Conservation (phyloP, 306 rosid species). For the Pachyrhizus erosus region DNA sequence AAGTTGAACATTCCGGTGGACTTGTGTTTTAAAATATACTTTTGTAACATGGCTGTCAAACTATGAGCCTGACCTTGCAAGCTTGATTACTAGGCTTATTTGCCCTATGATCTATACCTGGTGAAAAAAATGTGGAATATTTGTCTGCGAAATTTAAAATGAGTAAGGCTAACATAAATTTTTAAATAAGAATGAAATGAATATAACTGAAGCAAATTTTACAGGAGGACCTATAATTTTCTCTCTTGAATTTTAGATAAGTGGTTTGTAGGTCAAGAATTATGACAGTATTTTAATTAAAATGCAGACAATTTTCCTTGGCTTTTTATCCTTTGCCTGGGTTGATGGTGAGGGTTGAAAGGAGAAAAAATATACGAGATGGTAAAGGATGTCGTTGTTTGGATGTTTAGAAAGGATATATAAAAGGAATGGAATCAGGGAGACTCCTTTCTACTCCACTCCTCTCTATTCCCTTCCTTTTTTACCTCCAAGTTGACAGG, state of each 20-base stretch:
- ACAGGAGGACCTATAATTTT: not conserved
- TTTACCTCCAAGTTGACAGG: constrained; percentile 6
- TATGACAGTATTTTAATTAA: constrained; percentile 6
- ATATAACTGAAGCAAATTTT: not conserved
- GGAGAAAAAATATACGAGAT: not conserved
- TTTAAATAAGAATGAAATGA: not conserved
- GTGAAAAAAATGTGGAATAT: constrained; percentile 11
- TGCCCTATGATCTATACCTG: not conserved
- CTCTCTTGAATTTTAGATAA: not conserved
- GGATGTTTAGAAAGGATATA: not conserved
- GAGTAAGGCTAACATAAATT: not conserved
- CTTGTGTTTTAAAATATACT: constrained; percentile 21
- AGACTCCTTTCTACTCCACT: not conserved
- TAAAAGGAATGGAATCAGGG: not conserved
- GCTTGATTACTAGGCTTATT: constrained; percentile 24
- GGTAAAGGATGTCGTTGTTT: not conserved
- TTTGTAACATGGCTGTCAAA: constrained; percentile 2
- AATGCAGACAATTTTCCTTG: not conserved
- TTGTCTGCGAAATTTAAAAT: not conserved
- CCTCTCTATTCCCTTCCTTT: not conserved
- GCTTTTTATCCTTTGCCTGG: not conserved
- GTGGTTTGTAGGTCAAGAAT: not conserved
- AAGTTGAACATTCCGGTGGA: constrained; percentile 7
- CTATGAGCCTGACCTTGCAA: constrained; percentile 24
- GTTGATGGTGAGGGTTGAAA: not conserved